Conservation (phyloP, 495 filamentous ascomycete species). For the Penicillium odoratum region DNA sequence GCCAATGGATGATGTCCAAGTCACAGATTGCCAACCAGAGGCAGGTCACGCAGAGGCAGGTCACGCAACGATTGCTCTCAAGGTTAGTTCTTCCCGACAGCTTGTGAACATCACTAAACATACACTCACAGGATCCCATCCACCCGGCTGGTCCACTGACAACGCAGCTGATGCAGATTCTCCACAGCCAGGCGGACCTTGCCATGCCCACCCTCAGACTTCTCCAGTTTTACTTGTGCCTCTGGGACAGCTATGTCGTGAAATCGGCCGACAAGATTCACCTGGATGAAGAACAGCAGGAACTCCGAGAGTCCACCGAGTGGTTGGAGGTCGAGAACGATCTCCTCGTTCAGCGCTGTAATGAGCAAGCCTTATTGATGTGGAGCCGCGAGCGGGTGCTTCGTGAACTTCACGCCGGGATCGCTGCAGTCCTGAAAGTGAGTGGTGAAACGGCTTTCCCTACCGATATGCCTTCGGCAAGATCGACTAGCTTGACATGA, state of each 20-base stretch:
- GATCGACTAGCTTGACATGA: background rate
- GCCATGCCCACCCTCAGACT: conserved; percentile 1
- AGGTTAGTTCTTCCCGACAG: background rate
- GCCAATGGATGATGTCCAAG: background rate
- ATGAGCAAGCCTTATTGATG: conserved; percentile 3
- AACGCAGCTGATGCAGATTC: conserved; percentile 1
- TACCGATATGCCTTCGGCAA: background rate
- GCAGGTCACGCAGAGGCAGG: background rate
- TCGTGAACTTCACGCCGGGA: background rate
- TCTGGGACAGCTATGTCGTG: conserved; percentile 1
- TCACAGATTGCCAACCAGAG: background rate
- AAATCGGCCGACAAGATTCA: conserved; percentile 5
- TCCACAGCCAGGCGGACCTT: background rate
- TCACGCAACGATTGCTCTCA: background rate
- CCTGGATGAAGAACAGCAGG: conserved; percentile 4
- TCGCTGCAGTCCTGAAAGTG: background rate
- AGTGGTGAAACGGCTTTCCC: background rate
- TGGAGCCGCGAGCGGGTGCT: conserved; percentile 4
- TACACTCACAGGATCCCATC: background rate
- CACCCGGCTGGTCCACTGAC: background rate
- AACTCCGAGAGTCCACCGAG: conserved; percentile 1
- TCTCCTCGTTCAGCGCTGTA: conserved; percentile 5
- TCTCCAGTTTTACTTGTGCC: conserved; percentile 1
- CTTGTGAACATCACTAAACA: background rate
- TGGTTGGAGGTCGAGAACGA: conserved; percentile 4